Percentiles rank a stretch among this genome's conserved stretches.
Conservation (phyloP, 1,139 yeast genomes). For the Kurtzmaniella quercitrusa region DNA sequence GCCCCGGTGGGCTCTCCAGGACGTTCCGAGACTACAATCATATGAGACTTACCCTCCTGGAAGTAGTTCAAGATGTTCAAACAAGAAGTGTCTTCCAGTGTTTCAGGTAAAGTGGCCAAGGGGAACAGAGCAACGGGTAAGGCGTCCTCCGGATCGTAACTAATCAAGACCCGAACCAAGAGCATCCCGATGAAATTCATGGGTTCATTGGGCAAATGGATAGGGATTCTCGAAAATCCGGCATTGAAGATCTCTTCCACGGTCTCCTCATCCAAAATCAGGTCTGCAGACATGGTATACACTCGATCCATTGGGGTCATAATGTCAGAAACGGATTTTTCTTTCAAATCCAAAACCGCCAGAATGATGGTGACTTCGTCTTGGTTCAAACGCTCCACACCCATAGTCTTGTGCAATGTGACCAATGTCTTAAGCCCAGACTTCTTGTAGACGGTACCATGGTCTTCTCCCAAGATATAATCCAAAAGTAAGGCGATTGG, state of each 20-base stretch:
- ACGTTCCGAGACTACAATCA: slow-evolving; percentile 84
- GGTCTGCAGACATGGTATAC: slow-evolving; percentile 82
- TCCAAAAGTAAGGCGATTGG: slow-evolving; percentile 85
- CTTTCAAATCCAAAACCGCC: slow-evolving; percentile 91
- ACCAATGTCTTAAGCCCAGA: slow-evolving; percentile 92
- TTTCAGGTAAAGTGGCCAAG: slow-evolving; percentile 92
- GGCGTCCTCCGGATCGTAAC: slow-evolving; percentile 96
- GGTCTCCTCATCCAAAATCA: slow-evolving; percentile 74
- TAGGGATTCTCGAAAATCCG: slow-evolving; percentile 95
- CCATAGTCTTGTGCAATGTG: slow-evolving; percentile 90
- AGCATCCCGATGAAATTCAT: slow-evolving; percentile 92
- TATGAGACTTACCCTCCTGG: slow-evolving; percentile 97
- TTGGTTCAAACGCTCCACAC: slow-evolving; percentile 85
- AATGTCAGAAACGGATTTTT: slow-evolving; percentile 77
- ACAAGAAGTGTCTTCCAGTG: slow-evolving; percentile 88
- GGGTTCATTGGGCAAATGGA: slow-evolving; percentile 86
- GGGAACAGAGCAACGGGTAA: slow-evolving; percentile 92
- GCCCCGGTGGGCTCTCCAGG: slow-evolving; percentile 92
- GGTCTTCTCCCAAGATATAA: slow-evolving; percentile 85
- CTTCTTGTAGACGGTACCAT: slow-evolving; percentile 90
- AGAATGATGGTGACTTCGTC: slow-evolving; percentile 96
- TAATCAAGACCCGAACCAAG: slow-evolving; percentile 83
- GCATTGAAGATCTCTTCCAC: slow-evolving; percentile 91
- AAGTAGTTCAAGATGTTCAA: slow-evolving; percentile 89
- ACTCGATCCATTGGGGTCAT: slow-evolving; percentile 96